Conservation (phyloP, 1,284 basidiomycete genomes). For the Pyrrhoderma noxium region DNA sequence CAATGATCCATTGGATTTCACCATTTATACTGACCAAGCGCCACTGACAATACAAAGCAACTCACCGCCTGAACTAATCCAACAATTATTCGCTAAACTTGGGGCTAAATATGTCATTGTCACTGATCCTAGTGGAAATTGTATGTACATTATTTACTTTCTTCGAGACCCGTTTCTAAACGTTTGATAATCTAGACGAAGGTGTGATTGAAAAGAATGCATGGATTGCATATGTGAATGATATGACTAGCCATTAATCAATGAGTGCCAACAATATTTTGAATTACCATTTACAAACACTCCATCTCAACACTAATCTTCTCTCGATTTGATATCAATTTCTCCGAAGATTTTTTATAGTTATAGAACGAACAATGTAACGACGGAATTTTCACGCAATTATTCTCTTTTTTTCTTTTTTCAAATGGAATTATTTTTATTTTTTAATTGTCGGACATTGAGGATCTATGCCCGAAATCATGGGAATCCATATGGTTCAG, state of each 20-base stretch:
- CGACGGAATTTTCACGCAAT: too few species aligned
- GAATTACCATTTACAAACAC: too few species aligned
- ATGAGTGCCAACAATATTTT: neutral
- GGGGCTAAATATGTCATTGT: slow-evolving; percentile 88
- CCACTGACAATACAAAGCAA: slow-evolving; percentile 79
- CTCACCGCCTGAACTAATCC: slow-evolving; percentile 83
- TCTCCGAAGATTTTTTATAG: too few species aligned
- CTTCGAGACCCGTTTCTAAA: neutral
- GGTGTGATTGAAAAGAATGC: slow-evolving; percentile 50
- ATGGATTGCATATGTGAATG: slow-evolving; percentile 39
- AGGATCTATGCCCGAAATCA: too few species aligned
- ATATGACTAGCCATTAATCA: slow-evolving; percentile 24
- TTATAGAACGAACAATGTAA: too few species aligned
- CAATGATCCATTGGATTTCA: slow-evolving; percentile 75
- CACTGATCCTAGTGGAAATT: slow-evolving; percentile 75
- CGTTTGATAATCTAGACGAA: slow-evolving; percentile 25
- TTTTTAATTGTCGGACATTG: too few species aligned
- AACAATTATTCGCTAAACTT: slow-evolving; percentile 87
- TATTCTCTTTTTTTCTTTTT: neutral
- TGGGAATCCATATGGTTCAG: too few species aligned
- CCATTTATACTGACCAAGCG: slow-evolving; percentile 87
- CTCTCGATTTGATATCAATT: too few species aligned
- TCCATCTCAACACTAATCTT: neutral
- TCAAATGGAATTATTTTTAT: neutral
- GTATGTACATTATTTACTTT: slow-evolving; percentile 39